Conservation (phyloP, 495 filamentous ascomycete species). For the Cercophora newfieldiana region DNA sequence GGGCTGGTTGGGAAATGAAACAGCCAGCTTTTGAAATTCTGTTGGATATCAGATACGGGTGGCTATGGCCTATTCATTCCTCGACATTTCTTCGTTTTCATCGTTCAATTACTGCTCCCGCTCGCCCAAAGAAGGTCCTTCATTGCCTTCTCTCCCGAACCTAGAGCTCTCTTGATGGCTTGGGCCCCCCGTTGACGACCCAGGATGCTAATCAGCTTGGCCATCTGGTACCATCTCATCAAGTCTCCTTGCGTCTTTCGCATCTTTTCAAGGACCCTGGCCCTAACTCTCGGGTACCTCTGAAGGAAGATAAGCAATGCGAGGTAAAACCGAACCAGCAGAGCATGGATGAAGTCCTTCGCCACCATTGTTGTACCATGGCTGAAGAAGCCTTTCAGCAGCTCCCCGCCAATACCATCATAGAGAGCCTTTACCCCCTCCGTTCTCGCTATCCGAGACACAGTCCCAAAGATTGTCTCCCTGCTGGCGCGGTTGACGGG, state of each 20-base stretch:
- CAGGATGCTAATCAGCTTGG: too few species aligned
- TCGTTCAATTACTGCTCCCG: neutral
- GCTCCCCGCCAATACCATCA: conserved; percentile 71
- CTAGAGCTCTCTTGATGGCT: neutral
- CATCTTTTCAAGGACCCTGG: conserved; percentile 20
- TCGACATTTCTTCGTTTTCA: neutral
- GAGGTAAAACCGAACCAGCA: conserved; percentile 70
- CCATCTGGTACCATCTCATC: neutral
- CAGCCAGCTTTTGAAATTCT: neutral
- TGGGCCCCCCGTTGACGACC: neutral
- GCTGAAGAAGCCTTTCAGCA: conserved; percentile 81
- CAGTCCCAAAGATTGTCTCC: conserved; percentile 62
- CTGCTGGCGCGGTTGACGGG: conserved; percentile 23
- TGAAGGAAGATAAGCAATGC: conserved; percentile 39
- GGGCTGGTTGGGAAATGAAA: neutral
- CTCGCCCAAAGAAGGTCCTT: neutral
- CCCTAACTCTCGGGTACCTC: conserved; percentile 21
- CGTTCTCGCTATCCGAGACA: conserved; percentile 60
- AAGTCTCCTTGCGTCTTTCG: neutral
- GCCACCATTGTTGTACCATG: conserved; percentile 89
- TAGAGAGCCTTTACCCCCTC: conserved; percentile 76
- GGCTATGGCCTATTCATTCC: neutral
- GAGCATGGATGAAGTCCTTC: conserved; percentile 77
- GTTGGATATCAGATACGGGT: neutral
- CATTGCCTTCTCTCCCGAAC: neutral